Base-by-base conservation (phyloP, 345 rosid species). In the Nasturtium officinale region DNA sequence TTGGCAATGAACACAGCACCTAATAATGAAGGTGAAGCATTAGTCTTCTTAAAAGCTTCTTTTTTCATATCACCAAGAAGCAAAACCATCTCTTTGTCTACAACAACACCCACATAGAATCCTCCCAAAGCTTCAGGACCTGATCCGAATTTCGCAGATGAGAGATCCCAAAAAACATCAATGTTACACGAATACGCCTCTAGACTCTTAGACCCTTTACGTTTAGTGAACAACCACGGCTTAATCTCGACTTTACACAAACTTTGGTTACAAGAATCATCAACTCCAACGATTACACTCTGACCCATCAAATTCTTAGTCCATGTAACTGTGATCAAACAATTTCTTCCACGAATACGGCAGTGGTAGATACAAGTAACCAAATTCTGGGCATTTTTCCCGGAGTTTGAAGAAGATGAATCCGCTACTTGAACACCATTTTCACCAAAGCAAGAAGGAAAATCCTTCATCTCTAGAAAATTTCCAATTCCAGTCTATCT, bases 381-480 rank as follows among this genome's bases (percentile, higher is more conserved):
- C 79, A 86, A 52, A 74, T 91, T 94, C 71, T 89, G 97, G n/a
- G 92, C 86, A 68, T 82, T 79, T 82, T 83, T 89, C 1, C 80
- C 57, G 3, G 86, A 55, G 50, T 66, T 78, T 3, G 98, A 85
- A 29, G 96, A 78, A 17, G 96, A 88, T 2, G 97, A 86, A 80
- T 87, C 92, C 20, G 97, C 96, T 42, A 90, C 85, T 81, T 93
- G 98, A 70, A 93, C 94, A 50, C 97, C 98, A 76, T 85, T 93
- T 81, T 93, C 98, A 67, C 97, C 96, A 51, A 90, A 93, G 81
- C 97, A 93, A 78, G 98, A 93, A 78, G 96, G 96, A 77, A 93
- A 93, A 78, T 93, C 98, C 86, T 83, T 90, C 97, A 93, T 90
- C 69, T 55, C 66, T 57, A 45, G n/a, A 40, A 60, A 40, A 9